Percentiles rank a stretch among this genome's conserved stretches.
phyloP scores from a whole-genome alignment of 225 moss, liverwort and hornwort species.

The Antitrichia curtipendula region DNA sequence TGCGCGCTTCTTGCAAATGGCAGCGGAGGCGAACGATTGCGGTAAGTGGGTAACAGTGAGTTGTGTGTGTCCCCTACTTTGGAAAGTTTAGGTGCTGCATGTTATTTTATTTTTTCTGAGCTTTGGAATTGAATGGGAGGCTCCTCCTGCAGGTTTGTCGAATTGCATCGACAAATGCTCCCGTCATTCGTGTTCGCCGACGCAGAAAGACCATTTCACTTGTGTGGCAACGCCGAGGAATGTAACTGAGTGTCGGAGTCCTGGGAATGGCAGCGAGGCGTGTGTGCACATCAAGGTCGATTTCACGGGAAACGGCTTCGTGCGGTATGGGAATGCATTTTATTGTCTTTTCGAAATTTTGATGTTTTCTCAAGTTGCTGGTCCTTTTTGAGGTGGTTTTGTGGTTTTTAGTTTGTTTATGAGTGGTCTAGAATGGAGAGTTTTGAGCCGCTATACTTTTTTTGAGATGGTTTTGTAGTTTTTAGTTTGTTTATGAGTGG shows the following conservation, averaged over 20 bases:
- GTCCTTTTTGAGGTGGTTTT: neutral
- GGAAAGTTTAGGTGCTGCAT: neutral
- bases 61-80: neutral
- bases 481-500: neutral
- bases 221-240: slow-evolving; percentile 11
- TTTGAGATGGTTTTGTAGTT: neutral
- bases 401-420: neutral
- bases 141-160: slow-evolving; percentile 18
- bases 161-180: slow-evolving; percentile 42
- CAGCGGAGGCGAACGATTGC: slow-evolving; percentile 31
- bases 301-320: slow-evolving; percentile 33
- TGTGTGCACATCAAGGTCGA: slow-evolving; percentile 32
- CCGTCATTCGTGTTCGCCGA: slow-evolving; percentile 32
- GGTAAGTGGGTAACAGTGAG: neutral
- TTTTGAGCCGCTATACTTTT: neutral
- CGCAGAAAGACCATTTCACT: slow-evolving; percentile 15
- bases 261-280: neutral
- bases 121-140: neutral
- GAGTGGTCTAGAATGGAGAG: neutral
- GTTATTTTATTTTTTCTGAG: neutral
- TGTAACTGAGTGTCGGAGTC: neutral
- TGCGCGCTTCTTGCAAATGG: slow-evolving; percentile 34
- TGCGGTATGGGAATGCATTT: neutral
- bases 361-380: neutral
- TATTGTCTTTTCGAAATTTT: neutral